Evolutionary conservation across 495 filamentous ascomycete species (phyloP), one percentile per base, ranked within the genome.

Genomic region (Endocarpon pusillum): DNA sequence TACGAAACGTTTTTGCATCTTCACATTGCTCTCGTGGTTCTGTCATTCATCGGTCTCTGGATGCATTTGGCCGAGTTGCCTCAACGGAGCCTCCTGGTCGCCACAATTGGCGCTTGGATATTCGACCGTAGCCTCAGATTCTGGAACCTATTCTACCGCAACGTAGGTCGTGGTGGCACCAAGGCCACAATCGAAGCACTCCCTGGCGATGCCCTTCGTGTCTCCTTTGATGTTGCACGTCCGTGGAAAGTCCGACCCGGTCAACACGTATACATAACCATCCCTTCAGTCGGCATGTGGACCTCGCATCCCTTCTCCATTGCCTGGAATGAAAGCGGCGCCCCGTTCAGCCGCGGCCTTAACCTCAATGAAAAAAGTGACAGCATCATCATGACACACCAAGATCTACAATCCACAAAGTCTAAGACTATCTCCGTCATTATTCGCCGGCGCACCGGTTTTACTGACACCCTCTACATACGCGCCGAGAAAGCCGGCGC

Each of bases 301-400:
- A 83, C 82, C 41, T 82, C 71, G 26, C 89, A 97, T 51, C 89
- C 89, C 3, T 96, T 97, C 58, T 89, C 85, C 19, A 66, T 96
- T 33, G 85, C 79, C 36, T 96, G 87, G 86, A 72, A 71, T 46
- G 82, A 64, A 35, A 20, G 42, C 3, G 52, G 58, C 28, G 48
- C 55, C 31, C 29, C 36, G 12, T 4, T 31, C 19, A 15, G 12
- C 28, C 14, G 19, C 14, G 55, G 55, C 1, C 5, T 4, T 4
- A 31, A n/a, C 5, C 7, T 4, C 5, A 5, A 7, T 17, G 5
- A 31, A 14, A 14, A 7, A 5, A 6, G 5, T 17, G 28, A 31
- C 28, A 5, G 7, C 28, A 42, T 59, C 21, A 53, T 58, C 4
- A 47, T 58, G 20, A 51, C 47, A 10, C 46, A 38, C 1, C 51